These are phyloP conservation scores for Phoma sp. DNA, from an alignment of 2,329 filamentous ascomycete species.

Conservation along the genomic window DNA sequence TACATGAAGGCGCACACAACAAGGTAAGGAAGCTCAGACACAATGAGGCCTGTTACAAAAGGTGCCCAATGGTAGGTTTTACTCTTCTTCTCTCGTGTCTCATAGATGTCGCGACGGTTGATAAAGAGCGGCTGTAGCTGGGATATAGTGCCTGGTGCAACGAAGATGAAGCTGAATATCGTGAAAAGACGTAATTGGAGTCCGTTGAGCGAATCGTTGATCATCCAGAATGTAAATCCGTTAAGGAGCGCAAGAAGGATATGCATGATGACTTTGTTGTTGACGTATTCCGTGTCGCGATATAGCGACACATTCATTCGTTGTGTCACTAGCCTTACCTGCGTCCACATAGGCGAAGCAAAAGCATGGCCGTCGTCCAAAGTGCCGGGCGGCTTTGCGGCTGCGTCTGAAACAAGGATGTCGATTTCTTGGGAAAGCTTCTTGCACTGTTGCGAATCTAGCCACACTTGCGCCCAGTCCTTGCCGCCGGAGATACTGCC, in stretches of 20 bases:
- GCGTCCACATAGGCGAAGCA: too few species aligned
- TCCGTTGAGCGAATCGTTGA: conserved; percentile 25
- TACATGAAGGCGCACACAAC: conserved; percentile 66
- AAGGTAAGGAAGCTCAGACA: conserved; percentile 72
- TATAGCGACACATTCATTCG: too few species aligned
- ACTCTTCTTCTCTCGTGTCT: conserved; percentile 65
- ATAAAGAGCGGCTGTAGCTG: conserved; percentile 54
- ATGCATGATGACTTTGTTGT: not conserved
- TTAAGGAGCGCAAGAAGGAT: conserved; percentile 29
- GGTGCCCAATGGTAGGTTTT: conserved; percentile 76
- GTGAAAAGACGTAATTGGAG: conserved; percentile 53
- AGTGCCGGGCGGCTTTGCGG: too few species aligned
- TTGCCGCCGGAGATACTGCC: not conserved
- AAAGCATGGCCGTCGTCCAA: too few species aligned
- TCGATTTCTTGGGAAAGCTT: too few species aligned
- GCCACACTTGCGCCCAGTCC: conserved; percentile 50
- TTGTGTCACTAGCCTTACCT: too few species aligned
- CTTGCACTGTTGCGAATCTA: conserved; percentile 23
- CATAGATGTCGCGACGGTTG: conserved; percentile 55
- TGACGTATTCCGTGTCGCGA: too few species aligned
- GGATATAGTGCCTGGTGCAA: conserved; percentile 45
- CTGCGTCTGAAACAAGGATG: too few species aligned
- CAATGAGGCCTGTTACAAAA: conserved; percentile 71
- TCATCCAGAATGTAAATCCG: conserved; percentile 33
- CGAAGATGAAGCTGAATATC: conserved; percentile 49